A percentile compares a stretch with the other conserved stretches of the same genome.
These are phyloP conservation scores for Anthracocystis walkeri DNA, from an alignment of 1,284 basidiomycete genomes.

Conservation along the genomic window DNA sequence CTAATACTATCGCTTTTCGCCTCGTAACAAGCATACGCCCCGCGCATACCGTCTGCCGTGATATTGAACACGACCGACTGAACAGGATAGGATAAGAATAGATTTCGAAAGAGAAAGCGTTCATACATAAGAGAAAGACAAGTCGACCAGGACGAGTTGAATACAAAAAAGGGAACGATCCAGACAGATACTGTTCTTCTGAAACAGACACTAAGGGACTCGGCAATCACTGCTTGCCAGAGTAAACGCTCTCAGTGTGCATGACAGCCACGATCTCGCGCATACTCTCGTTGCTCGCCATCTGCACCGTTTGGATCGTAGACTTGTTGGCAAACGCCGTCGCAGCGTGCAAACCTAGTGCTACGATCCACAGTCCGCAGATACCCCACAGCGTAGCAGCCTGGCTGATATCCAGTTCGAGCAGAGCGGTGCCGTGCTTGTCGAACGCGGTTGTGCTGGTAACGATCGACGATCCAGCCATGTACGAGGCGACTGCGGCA, in stretches of 20 bases:
- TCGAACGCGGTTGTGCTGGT: constrained; percentile 17
- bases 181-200: not conserved
- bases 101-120: not conserved
- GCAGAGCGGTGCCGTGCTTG: constrained; percentile 23
- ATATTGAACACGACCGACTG: not conserved
- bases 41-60: not conserved
- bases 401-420: constrained; percentile 47
- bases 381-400: constrained; percentile 50
- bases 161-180: constrained; percentile 1
- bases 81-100: not conserved
- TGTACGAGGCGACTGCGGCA: constrained; percentile 41
- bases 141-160: constrained; percentile 5
- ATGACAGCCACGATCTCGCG: constrained; percentile 47
- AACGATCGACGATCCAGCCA: constrained; percentile 38
- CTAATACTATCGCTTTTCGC: constrained; percentile 21
- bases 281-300: constrained; percentile 42
- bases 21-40: not conserved
- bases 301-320: constrained; percentile 42
- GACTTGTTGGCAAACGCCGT: constrained; percentile 48
- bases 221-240: constrained; percentile 25
- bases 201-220: not conserved
- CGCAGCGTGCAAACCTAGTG: constrained; percentile 28
- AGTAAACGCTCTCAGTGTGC: constrained; percentile 48
- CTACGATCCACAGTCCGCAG: constrained; percentile 47
- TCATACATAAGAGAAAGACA: not conserved